Evolutionary conservation across 768 basidiomycete species (phyloP).

Genomic region (Gyrodon lividus): DNA sequence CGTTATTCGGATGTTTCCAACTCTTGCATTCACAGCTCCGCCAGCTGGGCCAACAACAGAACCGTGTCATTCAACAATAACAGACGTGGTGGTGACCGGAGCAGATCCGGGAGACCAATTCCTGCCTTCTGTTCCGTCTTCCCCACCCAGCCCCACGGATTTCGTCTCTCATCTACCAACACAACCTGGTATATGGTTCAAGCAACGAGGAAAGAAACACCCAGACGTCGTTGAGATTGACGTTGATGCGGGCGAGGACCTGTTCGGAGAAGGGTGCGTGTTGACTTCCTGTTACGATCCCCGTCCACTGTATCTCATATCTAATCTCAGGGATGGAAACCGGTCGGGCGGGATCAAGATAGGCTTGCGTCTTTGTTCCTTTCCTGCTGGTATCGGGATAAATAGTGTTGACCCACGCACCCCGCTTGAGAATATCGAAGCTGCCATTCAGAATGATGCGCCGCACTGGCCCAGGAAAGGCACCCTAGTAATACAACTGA

Average conservation of each 20-base stretch:
- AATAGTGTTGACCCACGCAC: not conserved
- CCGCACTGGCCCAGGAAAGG: constrained; percentile 46
- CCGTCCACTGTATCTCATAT: not conserved
- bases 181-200: constrained; percentile 28
- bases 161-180: constrained; percentile 16
- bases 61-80: not conserved
- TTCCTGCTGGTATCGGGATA: constrained; percentile 3
- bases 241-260: constrained; percentile 17
- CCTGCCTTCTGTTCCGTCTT: not conserved
- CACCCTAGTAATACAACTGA: constrained; percentile 45
- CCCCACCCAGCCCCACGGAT: not conserved
- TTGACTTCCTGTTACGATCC: not conserved
- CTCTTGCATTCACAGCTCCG: not conserved
- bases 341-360: constrained; percentile 15
- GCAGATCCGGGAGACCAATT: not conserved
- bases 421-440: constrained; percentile 4
- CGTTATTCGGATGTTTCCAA: constrained; percentile 5
- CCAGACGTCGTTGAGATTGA: constrained; percentile 25
- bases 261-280: constrained; percentile 24
- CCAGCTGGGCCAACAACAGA: not conserved
- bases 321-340: not conserved
- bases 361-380: constrained; percentile 22
- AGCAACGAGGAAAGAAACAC: constrained; percentile 14
- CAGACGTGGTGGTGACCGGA: not conserved
- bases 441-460: constrained; percentile 15